These are phyloP conservation scores for Paramyrothecium sp. DNA, from an alignment of 2,329 filamentous ascomycete species.

Conservation along the genomic window DNA sequence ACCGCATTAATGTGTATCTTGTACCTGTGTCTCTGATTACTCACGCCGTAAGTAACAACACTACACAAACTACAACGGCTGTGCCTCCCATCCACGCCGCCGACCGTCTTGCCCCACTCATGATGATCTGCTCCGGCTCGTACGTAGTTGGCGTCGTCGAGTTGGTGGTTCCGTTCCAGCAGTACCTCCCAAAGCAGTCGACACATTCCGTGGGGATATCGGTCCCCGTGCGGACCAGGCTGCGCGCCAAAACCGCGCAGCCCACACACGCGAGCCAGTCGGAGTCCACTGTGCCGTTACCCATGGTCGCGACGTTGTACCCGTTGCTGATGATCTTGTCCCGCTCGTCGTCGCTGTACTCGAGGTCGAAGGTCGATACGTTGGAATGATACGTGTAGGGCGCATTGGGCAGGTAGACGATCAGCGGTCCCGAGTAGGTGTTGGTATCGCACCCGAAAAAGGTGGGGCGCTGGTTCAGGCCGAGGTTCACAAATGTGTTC, in stretches of 20 bases:
- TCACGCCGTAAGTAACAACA: no score
- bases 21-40: no score
- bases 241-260: constrained; percentile 75
- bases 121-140: no score
- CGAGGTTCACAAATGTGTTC: not conserved
- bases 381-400: constrained; percentile 73
- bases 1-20: no score
- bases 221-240: constrained; percentile 64
- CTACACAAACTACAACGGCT: no score
- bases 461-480: not conserved
- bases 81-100: no score
- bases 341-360: constrained; percentile 62
- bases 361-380: constrained; percentile 66
- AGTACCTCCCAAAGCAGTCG: constrained; percentile 75
- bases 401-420: constrained; percentile 72
- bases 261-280: constrained; percentile 77
- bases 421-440: constrained; percentile 55
- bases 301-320: constrained; percentile 75
- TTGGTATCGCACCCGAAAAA: not conserved
- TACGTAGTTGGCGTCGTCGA: no score
- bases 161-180: constrained; percentile 72
- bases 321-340: constrained; percentile 78
- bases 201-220: constrained; percentile 64
- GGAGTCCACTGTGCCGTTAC: constrained; percentile 67
- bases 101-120: no score